Percentiles rank a stretch among this genome's conserved stretches.
Conservation (phyloP, 768 basidiomycete genomes). For the Boletus pseudo-olivaceus region DNA sequence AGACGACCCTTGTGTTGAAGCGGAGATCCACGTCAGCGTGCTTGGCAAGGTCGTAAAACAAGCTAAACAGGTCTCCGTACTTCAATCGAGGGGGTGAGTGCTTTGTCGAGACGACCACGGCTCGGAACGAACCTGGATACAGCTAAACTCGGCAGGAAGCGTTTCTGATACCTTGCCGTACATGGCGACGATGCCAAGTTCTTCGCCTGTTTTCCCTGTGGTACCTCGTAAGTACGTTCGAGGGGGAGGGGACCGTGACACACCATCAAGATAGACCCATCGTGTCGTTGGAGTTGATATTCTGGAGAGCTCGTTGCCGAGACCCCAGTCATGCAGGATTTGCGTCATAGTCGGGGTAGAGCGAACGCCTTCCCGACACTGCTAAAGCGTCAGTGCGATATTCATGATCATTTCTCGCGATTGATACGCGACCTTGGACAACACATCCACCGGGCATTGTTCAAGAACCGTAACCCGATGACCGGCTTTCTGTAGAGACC, state of each 20-base stretch:
- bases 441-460: constrained; percentile 38
- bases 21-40: constrained; percentile 46
- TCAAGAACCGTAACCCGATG: constrained; percentile 58
- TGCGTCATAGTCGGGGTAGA: constrained; percentile 58
- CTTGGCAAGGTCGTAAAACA: constrained; percentile 46
- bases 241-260: neutral
- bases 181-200: constrained; percentile 43
- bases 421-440: constrained; percentile 26
- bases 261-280: constrained; percentile 20
- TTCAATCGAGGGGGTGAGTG: constrained; percentile 19
- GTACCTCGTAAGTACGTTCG: neutral
- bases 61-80: constrained; percentile 50
- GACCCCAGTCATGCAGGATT: constrained; percentile 51
- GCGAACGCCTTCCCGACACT: constrained; percentile 39
- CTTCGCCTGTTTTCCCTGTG: constrained; percentile 40
- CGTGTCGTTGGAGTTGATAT: constrained; percentile 20
- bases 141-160: constrained; percentile 44
- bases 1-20: constrained; percentile 38
- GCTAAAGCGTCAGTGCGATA: neutral
- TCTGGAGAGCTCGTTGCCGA: constrained; percentile 40
- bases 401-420: neutral
- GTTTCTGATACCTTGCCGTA: constrained; percentile 42
- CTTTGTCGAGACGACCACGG: neutral
- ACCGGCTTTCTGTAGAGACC: constrained; percentile 48
- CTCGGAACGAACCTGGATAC: constrained; percentile 39